Evolutionary conservation across 192 early-diverging fungal species (phyloP).

Genomic region (Backusella morwellensis): DNA sequence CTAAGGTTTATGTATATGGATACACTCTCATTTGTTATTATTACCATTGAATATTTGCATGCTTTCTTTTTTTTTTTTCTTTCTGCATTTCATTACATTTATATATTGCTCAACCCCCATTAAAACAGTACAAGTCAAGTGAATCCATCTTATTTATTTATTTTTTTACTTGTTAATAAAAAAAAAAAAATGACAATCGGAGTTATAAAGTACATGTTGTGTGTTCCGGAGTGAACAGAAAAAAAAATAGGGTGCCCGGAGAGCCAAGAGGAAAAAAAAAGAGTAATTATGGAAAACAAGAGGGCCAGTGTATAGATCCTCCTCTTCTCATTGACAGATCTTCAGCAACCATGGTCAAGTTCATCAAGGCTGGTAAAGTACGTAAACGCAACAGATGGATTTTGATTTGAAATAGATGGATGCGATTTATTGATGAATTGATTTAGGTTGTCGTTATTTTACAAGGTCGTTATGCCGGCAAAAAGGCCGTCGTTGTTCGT

Average conservation of each 20-base stretch:
- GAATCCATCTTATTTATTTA: too few relatives aligned
- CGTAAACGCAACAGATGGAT: slow-evolving; percentile 31
- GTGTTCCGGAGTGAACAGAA: not conserved
- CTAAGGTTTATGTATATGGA: not conserved
- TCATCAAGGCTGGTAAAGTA: slow-evolving; percentile 61
- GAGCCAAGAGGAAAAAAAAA: not conserved
- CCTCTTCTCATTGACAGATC: slow-evolving; percentile 20
- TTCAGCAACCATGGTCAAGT: slow-evolving; percentile 48
- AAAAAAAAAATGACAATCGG: not conserved
- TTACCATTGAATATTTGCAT: not conserved
- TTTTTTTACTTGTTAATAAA: not conserved
- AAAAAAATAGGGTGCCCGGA: not conserved
- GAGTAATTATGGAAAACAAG: not conserved
- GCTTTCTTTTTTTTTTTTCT: too few relatives aligned
- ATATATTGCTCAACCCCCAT: too few relatives aligned
- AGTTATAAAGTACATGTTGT: not conserved
- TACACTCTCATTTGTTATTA: not conserved
- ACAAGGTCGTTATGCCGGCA: slow-evolving; percentile 98
- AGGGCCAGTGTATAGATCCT: not conserved
- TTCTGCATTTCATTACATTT: too few relatives aligned
- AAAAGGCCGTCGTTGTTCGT: slow-evolving; percentile 99
- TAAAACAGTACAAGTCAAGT: too few relatives aligned
- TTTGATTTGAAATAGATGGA: not conserved
- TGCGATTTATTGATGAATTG: not conserved
- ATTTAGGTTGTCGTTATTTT: slow-evolving; percentile 95